A percentile compares a stretch with the other conserved stretches of the same genome.
Evolutionary conservation across 2,329 filamentous ascomycete species (phyloP).

Genomic region (Zalaria sp.): DNA sequence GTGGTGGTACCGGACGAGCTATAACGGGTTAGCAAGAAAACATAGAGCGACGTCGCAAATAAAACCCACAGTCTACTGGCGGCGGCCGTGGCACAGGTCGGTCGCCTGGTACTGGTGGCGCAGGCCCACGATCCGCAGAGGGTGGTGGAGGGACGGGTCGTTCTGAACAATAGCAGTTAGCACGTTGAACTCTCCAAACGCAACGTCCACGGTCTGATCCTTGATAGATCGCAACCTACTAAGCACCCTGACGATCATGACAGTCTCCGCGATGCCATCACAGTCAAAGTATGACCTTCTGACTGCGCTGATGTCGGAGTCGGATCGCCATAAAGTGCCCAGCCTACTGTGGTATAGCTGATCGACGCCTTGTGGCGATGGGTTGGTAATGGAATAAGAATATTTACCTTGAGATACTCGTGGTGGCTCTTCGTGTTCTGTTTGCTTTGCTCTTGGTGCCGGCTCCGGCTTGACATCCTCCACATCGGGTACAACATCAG

Average conservation of each 20-base stretch:
- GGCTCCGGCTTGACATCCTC: conserved; percentile 36
- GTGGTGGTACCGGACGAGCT: conserved; percentile 51
- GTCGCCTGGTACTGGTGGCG: conserved; percentile 19
- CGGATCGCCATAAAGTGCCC: not conserved
- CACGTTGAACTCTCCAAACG: not conserved
- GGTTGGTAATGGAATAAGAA: not conserved
- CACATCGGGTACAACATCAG: conserved; percentile 38
- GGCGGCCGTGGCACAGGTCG: conserved; percentile 30
- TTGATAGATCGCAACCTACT: not conserved
- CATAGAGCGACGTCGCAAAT: no score
- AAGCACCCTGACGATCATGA: not conserved
- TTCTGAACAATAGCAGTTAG: conserved; percentile 3
- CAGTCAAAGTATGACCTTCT: not conserved
- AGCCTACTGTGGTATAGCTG: not conserved
- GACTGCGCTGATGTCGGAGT: not conserved
- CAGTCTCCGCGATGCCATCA: not conserved
- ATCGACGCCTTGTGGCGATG: not conserved
- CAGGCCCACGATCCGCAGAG: conserved; percentile 7
- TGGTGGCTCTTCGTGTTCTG: conserved; percentile 24
- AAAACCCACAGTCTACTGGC: conserved; percentile 20
- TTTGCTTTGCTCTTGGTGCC: conserved; percentile 23
- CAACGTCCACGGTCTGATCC: not conserved
- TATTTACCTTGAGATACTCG: conserved; percentile 36
- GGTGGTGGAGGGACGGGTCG: conserved; percentile 14
- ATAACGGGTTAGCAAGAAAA: conserved; percentile 1